Conservation (phyloP, 257 asterid genomes). For the Hygrophila difformis region DNA sequence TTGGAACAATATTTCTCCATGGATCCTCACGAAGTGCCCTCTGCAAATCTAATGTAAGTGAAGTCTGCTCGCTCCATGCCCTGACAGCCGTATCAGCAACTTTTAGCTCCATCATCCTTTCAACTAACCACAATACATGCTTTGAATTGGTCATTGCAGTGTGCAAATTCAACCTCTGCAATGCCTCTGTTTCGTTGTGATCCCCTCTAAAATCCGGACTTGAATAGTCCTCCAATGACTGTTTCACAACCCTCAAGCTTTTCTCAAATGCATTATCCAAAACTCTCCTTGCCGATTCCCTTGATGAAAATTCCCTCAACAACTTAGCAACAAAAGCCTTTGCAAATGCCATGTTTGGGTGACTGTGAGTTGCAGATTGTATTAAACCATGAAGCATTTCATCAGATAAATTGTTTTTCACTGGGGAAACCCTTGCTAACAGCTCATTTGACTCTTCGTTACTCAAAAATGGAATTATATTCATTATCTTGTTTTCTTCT, state of each 20-base stretch:
- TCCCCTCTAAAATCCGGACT: slow-evolving; percentile 86
- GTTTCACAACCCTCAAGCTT: slow-evolving; percentile 68
- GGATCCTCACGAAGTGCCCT: slow-evolving; percentile 72
- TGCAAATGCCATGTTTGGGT: slow-evolving; percentile 58
- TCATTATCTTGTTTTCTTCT: slow-evolving; percentile 53
- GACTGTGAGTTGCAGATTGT: slow-evolving; percentile 55
- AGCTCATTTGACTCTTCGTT: slow-evolving; percentile 70
- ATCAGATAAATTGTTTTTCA: slow-evolving; percentile 37
- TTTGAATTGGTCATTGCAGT: slow-evolving; percentile 69
- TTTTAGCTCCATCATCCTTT: slow-evolving; percentile 91
- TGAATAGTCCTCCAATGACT: slow-evolving; percentile 81
- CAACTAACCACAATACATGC: slow-evolving; percentile 84
- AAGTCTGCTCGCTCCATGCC: slow-evolving; percentile 79
- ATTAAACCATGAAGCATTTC: slow-evolving; percentile 83
- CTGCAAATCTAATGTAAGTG: slow-evolving; percentile 62
- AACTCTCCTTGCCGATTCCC: slow-evolving; percentile 30
- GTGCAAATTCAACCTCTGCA: slow-evolving; percentile 85
- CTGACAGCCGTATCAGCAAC: slow-evolving; percentile 83
- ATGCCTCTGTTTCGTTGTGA: slow-evolving; percentile 78
- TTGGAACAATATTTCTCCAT: slow-evolving; percentile 70
- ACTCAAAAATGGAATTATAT: slow-evolving; percentile 48
- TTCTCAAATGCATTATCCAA: slow-evolving; percentile 60
- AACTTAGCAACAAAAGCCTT: slow-evolving; percentile 89
- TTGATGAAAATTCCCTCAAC: slow-evolving; percentile 73
- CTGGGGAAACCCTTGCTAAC: slow-evolving; percentile 51